Base-by-base conservation (phyloP, 352 stramenopile species). In the Phytophthora rubi region DNA sequence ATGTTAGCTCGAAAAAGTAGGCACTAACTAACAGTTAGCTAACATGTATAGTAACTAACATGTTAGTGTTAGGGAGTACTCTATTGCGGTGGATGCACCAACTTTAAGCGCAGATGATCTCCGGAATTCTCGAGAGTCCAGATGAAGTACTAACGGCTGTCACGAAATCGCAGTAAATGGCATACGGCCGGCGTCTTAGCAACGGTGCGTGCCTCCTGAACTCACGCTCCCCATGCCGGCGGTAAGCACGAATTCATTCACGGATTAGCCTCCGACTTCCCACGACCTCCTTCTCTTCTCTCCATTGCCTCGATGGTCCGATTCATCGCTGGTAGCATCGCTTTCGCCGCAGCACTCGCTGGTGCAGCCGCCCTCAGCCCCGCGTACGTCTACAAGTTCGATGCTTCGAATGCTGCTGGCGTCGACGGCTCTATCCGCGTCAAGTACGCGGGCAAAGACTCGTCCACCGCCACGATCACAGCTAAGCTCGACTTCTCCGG, bases 331-430 rank as follows among this genome's bases (percentile, higher is more conserved):
- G 21, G 49, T 35, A 42, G 51, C 30, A 39, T 21, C 23, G 42
- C 12, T 49, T 60, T 71, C 37, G 39, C 61, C 35, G 18, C 35
- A 56, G 18, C 21, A 3, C 10, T 68, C 28, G 5, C 49, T 4
- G 28, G 4, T 21, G 48, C 18, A 42, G 35, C 59, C 6, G 33
- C 60, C 3, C 26, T 54, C 37, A 59, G 5, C 6, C 60, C 60
- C 35, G 55, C 58, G 44, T 83, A 70, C 65, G 53, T 71, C 13
- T 89, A 86, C 77, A 70, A 68, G 53, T 89, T 85, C 57, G 72
- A 86, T 53, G 62, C 72, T n/a, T 42, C 48, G 13, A 61, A 42
- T 4, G 70, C 80, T 21, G 77, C 21, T 21, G 80, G 80, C 44
- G 58, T 88, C 4, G 55, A 73, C 28, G 77, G 80, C 15, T 65